These are phyloP conservation scores for Aspergillus terreus DNA, from an alignment of 2,329 filamentous ascomycete genomes.

Conservation along the genomic window DNA sequence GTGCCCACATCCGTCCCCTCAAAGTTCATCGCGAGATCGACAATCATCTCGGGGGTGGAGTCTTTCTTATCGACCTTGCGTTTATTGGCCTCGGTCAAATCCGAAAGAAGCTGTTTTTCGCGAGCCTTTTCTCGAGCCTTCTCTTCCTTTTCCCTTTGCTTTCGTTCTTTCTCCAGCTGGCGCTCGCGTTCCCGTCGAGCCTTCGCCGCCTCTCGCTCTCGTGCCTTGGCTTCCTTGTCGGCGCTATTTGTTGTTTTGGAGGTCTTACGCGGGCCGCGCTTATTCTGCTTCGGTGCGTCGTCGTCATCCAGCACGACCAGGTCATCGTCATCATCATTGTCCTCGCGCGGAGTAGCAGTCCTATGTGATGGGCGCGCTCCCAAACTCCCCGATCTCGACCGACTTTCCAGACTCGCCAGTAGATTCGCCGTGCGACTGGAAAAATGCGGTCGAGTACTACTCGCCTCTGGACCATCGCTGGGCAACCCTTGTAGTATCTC, in stretches of 20 bases:
- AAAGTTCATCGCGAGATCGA: slow-evolving; percentile 62
- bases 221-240: slow-evolving; percentile 46
- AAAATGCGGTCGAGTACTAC: slow-evolving; percentile 20
- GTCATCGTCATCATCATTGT: slow-evolving; percentile 3
- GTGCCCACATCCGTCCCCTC: slow-evolving; percentile 43
- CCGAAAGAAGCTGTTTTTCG: slow-evolving; percentile 62
- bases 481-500: slow-evolving; percentile 16
- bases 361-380: slow-evolving; percentile 2
- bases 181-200: slow-evolving; percentile 53
- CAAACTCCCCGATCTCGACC: slow-evolving; percentile 4
- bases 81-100: slow-evolving; percentile 71
- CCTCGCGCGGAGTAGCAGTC: slow-evolving; percentile 1
- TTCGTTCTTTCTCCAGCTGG: slow-evolving; percentile 53
- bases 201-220: slow-evolving; percentile 49
- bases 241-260: slow-evolving; percentile 37
- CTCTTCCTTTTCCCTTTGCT: slow-evolving; percentile 47
- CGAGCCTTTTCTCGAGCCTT: slow-evolving; percentile 56
- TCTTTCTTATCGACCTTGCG: slow-evolving; percentile 69
- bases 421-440: slow-evolving; percentile 41
- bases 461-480: slow-evolving; percentile 13
- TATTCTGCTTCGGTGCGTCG: slow-evolving; percentile 41
- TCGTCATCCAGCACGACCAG: slow-evolving; percentile 30
- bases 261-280: slow-evolving; percentile 37
- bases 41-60: slow-evolving; percentile 72
- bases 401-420: slow-evolving; percentile 30